These are phyloP conservation scores for Aspergillus neotritici DNA, from an alignment of 2,329 filamentous ascomycete species.

Conservation along the genomic window DNA sequence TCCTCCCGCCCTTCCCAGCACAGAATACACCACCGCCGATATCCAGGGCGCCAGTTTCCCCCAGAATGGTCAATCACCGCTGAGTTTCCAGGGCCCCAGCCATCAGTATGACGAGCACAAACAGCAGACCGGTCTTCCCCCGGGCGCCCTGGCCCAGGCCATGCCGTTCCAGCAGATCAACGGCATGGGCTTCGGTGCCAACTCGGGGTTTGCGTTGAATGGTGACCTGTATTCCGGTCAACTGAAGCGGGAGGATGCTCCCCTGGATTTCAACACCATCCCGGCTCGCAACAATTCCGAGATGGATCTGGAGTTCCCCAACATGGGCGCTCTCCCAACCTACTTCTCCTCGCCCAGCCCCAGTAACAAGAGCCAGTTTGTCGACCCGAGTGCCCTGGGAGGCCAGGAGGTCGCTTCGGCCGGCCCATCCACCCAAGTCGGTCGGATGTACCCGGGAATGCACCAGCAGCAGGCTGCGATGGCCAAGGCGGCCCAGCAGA, in stretches of 20 bases:
- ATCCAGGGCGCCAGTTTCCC: conserved; percentile 31
- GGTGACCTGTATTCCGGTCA: conserved; percentile 53
- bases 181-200: conserved; percentile 34
- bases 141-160: conserved; percentile 73
- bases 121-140: conserved; percentile 89
- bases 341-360: conserved; percentile 58
- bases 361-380: conserved; percentile 47
- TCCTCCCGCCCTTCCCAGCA: conserved; percentile 33
- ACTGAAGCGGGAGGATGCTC: conserved; percentile 31
- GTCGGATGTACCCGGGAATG: conserved; percentile 86
- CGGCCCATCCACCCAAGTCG: conserved; percentile 52
- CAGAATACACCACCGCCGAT: conserved; percentile 30
- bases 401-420: conserved; percentile 54
- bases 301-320: conserved; percentile 65
- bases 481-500: conserved; percentile 64
- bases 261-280: conserved; percentile 65
- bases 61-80: conserved; percentile 43
- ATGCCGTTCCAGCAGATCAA: conserved; percentile 66
- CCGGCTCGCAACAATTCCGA: conserved; percentile 53
- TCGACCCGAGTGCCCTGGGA: conserved; percentile 69
- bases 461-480: conserved; percentile 82
- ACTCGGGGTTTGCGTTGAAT: conserved; percentile 46
- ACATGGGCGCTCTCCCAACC: conserved; percentile 52
- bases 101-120: conserved; percentile 94
- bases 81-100: conserved; percentile 69